phyloP scores from a whole-genome alignment of 305 asterid species.

The Petunia hybrid region DNA sequence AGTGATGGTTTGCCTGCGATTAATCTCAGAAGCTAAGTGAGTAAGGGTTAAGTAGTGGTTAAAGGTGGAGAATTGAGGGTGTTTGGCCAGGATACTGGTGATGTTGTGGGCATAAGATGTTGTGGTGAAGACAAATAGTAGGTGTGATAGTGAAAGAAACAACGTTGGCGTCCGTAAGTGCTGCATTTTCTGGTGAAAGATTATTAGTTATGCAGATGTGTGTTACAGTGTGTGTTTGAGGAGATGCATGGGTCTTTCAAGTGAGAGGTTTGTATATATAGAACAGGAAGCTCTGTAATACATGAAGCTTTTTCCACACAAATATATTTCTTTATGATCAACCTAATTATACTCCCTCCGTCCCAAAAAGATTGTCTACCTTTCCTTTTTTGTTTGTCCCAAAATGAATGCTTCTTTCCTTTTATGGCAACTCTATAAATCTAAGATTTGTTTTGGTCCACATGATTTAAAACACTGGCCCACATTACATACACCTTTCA shows the following conservation, averaged over 20 bases:
- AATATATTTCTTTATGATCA: too few species aligned
- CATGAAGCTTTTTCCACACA: too few species aligned
- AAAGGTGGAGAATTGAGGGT: constrained; percentile 70
- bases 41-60: constrained; percentile 70
- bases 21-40: constrained; percentile 76
- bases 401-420: too few species aligned
- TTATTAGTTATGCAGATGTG: not conserved
- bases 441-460: too few species aligned
- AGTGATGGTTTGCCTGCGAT: constrained; percentile 74
- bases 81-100: constrained; percentile 59
- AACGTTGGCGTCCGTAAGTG: not conserved
- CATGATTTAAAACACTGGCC: too few species aligned
- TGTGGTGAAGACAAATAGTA: not conserved
- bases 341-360: too few species aligned
- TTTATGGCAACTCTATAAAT: too few species aligned
- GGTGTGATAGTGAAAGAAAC: not conserved
- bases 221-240: not conserved
- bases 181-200: not conserved
- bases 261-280: not conserved
- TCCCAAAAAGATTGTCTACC: too few species aligned
- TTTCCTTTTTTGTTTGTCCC: too few species aligned
- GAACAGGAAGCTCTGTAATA: too few species aligned
- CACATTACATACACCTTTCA: too few species aligned
- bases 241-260: not conserved
- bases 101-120: constrained; percentile 66